Evolutionary conservation across 2,329 filamentous ascomycete species (phyloP).

Genomic region (Claviceps monticola): DNA sequence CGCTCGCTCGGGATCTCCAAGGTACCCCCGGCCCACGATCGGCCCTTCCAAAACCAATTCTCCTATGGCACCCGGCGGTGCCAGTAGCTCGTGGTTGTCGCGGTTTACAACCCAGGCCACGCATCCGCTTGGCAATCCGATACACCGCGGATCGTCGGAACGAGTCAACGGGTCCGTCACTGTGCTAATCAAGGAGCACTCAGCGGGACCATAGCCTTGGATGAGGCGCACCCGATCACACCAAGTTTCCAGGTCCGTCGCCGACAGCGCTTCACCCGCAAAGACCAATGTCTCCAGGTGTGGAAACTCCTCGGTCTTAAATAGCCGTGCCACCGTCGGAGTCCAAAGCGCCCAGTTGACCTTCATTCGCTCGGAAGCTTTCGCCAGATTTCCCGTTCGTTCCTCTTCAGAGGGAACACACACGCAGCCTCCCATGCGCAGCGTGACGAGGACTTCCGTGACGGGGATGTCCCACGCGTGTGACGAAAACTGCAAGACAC

Average conservation of each 20-base stretch:
- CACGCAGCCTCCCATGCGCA: constrained; percentile 8
- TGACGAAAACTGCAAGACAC: constrained; percentile 7
- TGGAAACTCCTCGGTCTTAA: neutral
- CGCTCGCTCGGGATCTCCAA: constrained; percentile 6
- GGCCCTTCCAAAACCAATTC: constrained; percentile 10
- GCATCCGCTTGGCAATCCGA: constrained; percentile 8
- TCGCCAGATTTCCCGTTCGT: constrained; percentile 7
- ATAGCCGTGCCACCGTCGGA: neutral
- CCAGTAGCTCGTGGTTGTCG: constrained; percentile 4
- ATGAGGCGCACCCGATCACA: neutral
- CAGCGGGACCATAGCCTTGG: constrained; percentile 10
- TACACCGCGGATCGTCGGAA: constrained; percentile 7
- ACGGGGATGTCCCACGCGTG: constrained; percentile 1
- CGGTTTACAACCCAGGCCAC: constrained; percentile 8
- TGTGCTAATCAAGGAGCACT: constrained; percentile 10
- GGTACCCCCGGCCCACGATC: constrained; percentile 9
- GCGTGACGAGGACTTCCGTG: constrained; percentile 7
- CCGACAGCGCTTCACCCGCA: neutral
- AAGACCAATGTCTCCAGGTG: neutral
- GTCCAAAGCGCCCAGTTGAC: constrained; percentile 1
- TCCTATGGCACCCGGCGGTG: constrained; percentile 8
- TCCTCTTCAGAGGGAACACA: constrained; percentile 10
- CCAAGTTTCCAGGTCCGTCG: neutral
- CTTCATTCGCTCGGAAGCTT: neutral
- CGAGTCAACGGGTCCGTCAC: constrained; percentile 4